Evolutionary conservation across 305 asterid genomes (phyloP).

Genomic region (Andrographis paniculata): DNA sequence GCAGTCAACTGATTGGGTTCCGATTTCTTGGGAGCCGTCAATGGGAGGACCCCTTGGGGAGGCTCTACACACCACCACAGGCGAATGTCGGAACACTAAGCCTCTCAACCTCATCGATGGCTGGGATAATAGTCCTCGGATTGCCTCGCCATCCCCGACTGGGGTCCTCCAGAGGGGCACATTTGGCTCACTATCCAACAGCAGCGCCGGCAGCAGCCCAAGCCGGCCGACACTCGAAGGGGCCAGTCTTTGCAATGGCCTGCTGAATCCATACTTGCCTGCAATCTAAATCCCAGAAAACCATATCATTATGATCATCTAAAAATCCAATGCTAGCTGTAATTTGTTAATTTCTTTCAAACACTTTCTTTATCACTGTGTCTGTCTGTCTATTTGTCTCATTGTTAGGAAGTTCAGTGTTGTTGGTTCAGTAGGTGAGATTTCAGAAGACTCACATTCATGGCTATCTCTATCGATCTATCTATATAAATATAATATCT

Average conservation of each 20-base stretch:
- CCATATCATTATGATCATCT: background rate
- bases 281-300: conserved; percentile 20
- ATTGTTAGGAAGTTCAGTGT: no score
- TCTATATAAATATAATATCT: no score
- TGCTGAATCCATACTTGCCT: conserved; percentile 38
- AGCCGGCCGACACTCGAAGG: conserved; percentile 30
- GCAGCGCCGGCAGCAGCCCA: conserved; percentile 89
- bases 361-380: no score
- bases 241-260: conserved; percentile 29
- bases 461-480: no score
- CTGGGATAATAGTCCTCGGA: conserved; percentile 52
- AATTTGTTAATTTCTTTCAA: conserved; percentile 25
- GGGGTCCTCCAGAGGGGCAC: conserved; percentile 80
- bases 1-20: conserved; percentile 42
- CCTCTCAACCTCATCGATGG: conserved; percentile 56
- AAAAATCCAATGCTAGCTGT: background rate
- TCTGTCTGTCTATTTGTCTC: no score
- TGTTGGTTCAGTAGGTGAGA: no score
- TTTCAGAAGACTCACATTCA: no score
- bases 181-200: conserved; percentile 58
- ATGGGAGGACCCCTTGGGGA: conserved; percentile 95
- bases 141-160: conserved; percentile 62
- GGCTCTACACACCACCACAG: conserved; percentile 45
- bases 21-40: conserved; percentile 69
- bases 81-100: conserved; percentile 30